A percentile compares a stretch with the other conserved stretches of the same genome.
These are phyloP conservation scores for Tuber indicum DNA, from an alignment of 495 filamentous ascomycete species.

Conservation along the genomic window DNA sequence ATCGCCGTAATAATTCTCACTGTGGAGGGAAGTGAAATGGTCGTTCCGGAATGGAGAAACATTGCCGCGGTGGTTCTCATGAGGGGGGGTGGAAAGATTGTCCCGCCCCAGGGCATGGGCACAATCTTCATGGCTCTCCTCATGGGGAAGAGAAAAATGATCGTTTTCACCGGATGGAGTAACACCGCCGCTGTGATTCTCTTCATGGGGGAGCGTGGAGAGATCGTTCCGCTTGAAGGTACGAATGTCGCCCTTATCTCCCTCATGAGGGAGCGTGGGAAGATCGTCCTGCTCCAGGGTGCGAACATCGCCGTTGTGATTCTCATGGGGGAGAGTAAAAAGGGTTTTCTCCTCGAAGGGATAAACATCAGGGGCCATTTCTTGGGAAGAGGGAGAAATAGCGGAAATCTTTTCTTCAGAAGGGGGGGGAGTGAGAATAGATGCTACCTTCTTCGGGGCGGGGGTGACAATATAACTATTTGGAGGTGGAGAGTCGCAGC, in stretches of 20 bases:
- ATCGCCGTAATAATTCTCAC: background rate
- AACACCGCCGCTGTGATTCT: background rate
- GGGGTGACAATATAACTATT: background rate
- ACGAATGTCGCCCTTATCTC: background rate
- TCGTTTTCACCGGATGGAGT: background rate
- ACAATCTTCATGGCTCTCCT: background rate
- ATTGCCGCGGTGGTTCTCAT: background rate
- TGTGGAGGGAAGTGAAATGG: background rate
- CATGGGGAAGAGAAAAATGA: background rate
- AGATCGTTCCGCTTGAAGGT: background rate
- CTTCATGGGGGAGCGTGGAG: background rate
- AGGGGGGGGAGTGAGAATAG: background rate
- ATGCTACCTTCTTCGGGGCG: background rate
- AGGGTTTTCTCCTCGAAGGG: background rate
- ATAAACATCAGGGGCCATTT: background rate
- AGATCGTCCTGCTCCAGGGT: background rate
- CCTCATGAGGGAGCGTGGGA: background rate
- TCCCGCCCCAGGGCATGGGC: background rate
- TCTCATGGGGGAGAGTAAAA: background rate
- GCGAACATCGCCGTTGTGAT: background rate
- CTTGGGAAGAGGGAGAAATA: background rate
- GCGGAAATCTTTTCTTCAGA: background rate
- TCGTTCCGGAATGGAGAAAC: background rate
- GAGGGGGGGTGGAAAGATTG: background rate
- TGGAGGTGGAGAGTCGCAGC: background rate